Conservation (phyloP, 176 grass and related monocot genomes). For the Avena eriantha region DNA sequence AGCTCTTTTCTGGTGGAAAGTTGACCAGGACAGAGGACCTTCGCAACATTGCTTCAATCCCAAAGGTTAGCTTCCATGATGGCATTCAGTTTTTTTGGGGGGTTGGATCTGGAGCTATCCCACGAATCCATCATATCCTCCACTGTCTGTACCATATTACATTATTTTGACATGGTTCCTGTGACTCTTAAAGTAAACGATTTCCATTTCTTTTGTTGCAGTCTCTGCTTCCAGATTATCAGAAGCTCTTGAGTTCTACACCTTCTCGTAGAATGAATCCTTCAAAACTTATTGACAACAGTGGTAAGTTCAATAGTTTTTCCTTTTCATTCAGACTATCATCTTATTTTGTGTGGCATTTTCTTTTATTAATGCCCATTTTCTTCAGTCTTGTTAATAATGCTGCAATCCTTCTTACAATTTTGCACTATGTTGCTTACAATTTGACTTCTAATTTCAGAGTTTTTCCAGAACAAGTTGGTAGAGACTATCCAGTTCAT, state of each 20-base stretch:
- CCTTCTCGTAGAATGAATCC: constrained; percentile 96
- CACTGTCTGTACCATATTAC: not conserved
- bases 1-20: constrained; percentile 88
- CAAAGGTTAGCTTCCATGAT: constrained; percentile 69
- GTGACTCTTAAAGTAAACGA: constrained; percentile 13
- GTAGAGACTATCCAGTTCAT: constrained; percentile 99
- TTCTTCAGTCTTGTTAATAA: constrained; percentile 19
- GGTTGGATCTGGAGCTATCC: constrained; percentile 37
- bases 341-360: constrained; percentile 3
- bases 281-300: constrained; percentile 98
- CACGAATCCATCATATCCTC: not conserved
- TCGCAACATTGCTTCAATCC: constrained; percentile 87
- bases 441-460: constrained; percentile 58
- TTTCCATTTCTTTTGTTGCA: constrained; percentile 44
- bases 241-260: constrained; percentile 91
- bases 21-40: constrained; percentile 95
- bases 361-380: constrained; percentile 2
- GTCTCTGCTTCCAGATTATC: constrained; percentile 99
- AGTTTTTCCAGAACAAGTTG: constrained; percentile 99
- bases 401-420: not conserved
- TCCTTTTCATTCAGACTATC: constrained; percentile 8
- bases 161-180: not conserved
- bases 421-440: constrained; percentile 1
- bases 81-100: not conserved
- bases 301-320: constrained; percentile 63